Evolutionary conservation across 2,329 filamentous ascomycete species (phyloP).

Genomic region (Fusarium sp.): DNA sequence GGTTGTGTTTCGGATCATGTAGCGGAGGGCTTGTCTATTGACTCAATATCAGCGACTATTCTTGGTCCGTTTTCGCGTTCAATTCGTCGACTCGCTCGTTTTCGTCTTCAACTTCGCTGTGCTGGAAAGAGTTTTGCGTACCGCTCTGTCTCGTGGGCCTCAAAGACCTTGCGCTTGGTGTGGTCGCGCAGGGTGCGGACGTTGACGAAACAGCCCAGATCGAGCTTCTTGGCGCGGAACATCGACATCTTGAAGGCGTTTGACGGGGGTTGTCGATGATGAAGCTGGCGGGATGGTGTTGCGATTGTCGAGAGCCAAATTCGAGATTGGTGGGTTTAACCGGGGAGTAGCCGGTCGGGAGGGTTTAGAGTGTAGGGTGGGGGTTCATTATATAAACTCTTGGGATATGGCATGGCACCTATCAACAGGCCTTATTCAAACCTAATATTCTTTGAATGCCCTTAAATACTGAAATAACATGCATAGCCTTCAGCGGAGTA

Average conservation of each 20-base stretch:
- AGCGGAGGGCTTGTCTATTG: constrained; percentile 86
- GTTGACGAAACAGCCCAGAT: constrained; percentile 89
- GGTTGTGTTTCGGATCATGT: constrained; percentile 92
- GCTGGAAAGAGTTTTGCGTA: constrained; percentile 58
- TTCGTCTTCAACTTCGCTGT: no score
- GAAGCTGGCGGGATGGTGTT: constrained; percentile 29
- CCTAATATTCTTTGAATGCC: no score
- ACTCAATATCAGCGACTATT: neutral
- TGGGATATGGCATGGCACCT: neutral
- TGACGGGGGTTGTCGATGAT: constrained; percentile 23
- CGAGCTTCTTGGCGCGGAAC: constrained; percentile 90
- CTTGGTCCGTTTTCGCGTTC: constrained; percentile 4
- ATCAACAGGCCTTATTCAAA: no score
- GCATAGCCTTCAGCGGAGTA: neutral
- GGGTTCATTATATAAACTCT: neutral
- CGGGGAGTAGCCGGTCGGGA: constrained; percentile 22
- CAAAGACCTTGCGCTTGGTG: constrained; percentile 94
- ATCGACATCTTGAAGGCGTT: constrained; percentile 73
- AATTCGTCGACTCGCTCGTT: neutral
- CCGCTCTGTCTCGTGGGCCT: constrained; percentile 89
- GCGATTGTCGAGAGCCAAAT: constrained; percentile 19
- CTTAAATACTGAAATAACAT: neutral
- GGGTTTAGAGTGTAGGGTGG: neutral
- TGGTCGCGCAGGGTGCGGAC: constrained; percentile 91
- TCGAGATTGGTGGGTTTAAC: constrained; percentile 17